Evolutionary conservation across 768 basidiomycete species (phyloP).

Genomic region (Podaxis sp.): DNA sequence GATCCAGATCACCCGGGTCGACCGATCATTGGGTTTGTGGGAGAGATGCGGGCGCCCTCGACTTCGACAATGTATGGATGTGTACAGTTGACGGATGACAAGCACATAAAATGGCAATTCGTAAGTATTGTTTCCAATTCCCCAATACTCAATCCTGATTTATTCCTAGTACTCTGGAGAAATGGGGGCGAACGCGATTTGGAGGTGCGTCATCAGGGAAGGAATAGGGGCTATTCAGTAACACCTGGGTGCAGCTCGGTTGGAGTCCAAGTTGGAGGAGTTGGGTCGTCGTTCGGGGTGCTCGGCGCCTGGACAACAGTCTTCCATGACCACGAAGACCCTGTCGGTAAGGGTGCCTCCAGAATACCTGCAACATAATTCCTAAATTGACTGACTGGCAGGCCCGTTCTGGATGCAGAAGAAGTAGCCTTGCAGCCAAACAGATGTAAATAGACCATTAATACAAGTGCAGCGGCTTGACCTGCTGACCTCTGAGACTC

Average conservation of each 20-base stretch:
- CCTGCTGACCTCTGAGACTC: not conserved
- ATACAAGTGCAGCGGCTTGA: not conserved
- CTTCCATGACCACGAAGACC: conserved; percentile 40
- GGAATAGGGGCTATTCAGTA: not conserved
- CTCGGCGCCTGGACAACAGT: conserved; percentile 48
- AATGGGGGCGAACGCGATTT: conserved; percentile 40
- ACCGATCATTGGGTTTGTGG: conserved; percentile 51
- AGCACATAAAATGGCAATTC: conserved; percentile 59
- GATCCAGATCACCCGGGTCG: conserved; percentile 46
- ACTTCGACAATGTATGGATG: conserved; percentile 47
- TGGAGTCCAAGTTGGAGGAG: conserved; percentile 56
- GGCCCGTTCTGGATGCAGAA: conserved; percentile 17
- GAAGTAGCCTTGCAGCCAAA: not conserved
- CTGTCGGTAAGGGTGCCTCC: conserved; percentile 31
- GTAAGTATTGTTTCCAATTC: conserved; percentile 31
- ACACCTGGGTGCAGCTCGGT: conserved; percentile 38
- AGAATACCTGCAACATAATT: too few relatives aligned
- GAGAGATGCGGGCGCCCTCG: conserved; percentile 40
- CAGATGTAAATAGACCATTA: not conserved
- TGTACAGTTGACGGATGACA: conserved; percentile 53
- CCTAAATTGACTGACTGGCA: not conserved
- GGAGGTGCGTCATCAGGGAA: conserved; percentile 39
- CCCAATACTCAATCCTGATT: not conserved
- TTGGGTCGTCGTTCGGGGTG: conserved; percentile 56
- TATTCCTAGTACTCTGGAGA: conserved; percentile 45